Conservation (phyloP, 805 yeast species). For the Candida michaelii region DNA sequence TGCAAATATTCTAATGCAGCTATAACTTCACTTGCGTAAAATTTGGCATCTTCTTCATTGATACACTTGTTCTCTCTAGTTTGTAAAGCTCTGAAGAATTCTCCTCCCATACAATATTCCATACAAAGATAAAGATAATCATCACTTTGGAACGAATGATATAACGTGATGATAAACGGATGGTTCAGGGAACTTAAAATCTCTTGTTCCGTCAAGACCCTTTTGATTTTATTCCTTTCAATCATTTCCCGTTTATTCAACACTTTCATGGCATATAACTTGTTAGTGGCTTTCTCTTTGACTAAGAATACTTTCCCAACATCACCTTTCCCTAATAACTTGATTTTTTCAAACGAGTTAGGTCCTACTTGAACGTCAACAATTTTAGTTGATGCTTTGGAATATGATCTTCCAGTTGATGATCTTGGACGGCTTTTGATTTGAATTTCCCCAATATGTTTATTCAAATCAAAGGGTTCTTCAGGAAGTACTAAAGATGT, state of each 20-base stretch:
- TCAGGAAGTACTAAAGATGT: slow-evolving; percentile 7
- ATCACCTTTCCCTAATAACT: slow-evolving; percentile 94
- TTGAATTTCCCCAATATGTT: slow-evolving; percentile 46
- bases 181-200: slow-evolving; percentile 93
- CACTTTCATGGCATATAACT: slow-evolving; percentile 90
- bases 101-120: slow-evolving; percentile 99
- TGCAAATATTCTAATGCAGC: slow-evolving; percentile 96
- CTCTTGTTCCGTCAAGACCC: slow-evolving; percentile 96
- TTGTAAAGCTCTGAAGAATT: slow-evolving; percentile 93
- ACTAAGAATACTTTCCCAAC: slow-evolving; percentile 96
- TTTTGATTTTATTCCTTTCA: slow-evolving; percentile 87
- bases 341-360: slow-evolving; percentile 82
- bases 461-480: slow-evolving; percentile 43
- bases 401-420: slow-evolving; percentile 57
- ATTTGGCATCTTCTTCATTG: slow-evolving; percentile 82
- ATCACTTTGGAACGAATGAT: slow-evolving; percentile 94
- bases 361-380: slow-evolving; percentile 82
- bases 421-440: slow-evolving; percentile 37
- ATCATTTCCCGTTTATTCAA: slow-evolving; percentile 91
- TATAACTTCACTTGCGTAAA: slow-evolving; percentile 94
- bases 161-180: slow-evolving; percentile 94
- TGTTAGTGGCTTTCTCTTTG: slow-evolving; percentile 70
- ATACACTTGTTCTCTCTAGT: slow-evolving; percentile 85
- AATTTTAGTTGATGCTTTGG: slow-evolving; percentile 71
- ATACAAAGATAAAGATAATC: slow-evolving; percentile 90